Conservation (phyloP, 306 rosid species). For the Ormosia emarginata region DNA sequence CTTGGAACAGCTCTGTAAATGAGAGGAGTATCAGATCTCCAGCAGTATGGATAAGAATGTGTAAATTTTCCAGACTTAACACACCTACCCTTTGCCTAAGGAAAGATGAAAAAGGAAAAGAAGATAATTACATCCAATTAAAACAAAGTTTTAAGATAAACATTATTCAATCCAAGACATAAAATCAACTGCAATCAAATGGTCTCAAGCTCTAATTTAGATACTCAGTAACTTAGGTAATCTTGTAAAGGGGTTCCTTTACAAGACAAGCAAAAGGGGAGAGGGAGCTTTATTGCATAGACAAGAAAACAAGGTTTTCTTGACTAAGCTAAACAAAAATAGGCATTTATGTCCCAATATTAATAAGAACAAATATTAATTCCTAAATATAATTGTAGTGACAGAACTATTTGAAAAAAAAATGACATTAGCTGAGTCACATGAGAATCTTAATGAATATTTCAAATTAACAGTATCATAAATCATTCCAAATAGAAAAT, state of each 20-base stretch:
- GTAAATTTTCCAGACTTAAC: conserved; percentile 68
- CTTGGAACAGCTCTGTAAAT: conserved; percentile 97
- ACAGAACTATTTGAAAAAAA: not conserved
- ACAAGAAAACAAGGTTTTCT: not conserved
- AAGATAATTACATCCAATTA: not conserved
- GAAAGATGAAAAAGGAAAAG: conserved; percentile 22
- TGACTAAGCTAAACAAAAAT: not conserved
- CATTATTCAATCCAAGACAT: not conserved
- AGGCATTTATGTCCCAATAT: not conserved
- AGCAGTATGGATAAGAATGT: conserved; percentile 92
- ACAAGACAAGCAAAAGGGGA: not conserved
- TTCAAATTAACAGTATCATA: not conserved
- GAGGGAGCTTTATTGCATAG: not conserved
- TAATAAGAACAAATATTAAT: not conserved
- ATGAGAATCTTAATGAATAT: not conserved
- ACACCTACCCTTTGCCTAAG: conserved; percentile 83
- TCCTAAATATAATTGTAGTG: not conserved
- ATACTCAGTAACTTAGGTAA: not conserved
- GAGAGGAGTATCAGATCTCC: conserved; percentile 91
- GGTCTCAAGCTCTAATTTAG: not conserved
- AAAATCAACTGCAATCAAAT: conserved; percentile 2
- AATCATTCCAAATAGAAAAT: not conserved
- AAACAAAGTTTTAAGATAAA: not conserved
- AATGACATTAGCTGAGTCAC: not conserved
- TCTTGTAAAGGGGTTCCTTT: not conserved